Evolutionary conservation across 495 filamentous ascomycete species (phyloP), one percentile per base, ranked within the genome.

Genomic region (Tuber aestivum): DNA sequence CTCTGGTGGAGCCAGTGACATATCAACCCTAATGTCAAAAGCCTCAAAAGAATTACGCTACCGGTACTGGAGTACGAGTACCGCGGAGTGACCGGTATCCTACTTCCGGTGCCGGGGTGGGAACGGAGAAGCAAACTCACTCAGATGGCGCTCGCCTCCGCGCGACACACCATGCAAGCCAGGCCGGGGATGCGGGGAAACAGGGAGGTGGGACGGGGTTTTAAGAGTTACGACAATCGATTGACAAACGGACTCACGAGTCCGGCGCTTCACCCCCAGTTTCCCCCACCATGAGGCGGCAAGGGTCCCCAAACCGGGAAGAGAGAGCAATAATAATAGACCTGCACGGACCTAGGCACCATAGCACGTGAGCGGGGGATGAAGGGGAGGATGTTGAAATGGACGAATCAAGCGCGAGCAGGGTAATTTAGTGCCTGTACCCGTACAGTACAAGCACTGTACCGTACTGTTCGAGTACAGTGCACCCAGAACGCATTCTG

Each of bases 1-100:
- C 50, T 61, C 50, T 27, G 23, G n/a, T 65, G 27, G 12, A 65
- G 56, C 56, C 14, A 14, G 56, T 65, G 56, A 65, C 56, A 65
- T 65, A 65, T 35, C 56, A 65, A 65, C 32, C 14, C 32, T 27
- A 65, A 65, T 65, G 56, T 65, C 56, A 65, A 65, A 65, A 20
- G 56, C 56, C 56, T 65, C 56, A 65, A 65, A 65, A 65, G 14
- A 6, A 35, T 65, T 65, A 65, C 56, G 56, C 56, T 65, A 65
- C 56, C 27, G 32, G 32, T 65, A 35, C 56, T 12, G 35, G 32
- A 10, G 16, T 27, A 7, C 56, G 56, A 65, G 27, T 18, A 20
- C 27, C 14, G 27, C 27, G 32, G 12, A 18, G 32, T 40, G 38
- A 40, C 38, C 38, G 38, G 38, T 40, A 40, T 40, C 38, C 3